These are phyloP conservation scores for Paraphaeosphaeria sporulosa DNA, from an alignment of 2,329 filamentous ascomycete genomes.

Conservation along the genomic window DNA sequence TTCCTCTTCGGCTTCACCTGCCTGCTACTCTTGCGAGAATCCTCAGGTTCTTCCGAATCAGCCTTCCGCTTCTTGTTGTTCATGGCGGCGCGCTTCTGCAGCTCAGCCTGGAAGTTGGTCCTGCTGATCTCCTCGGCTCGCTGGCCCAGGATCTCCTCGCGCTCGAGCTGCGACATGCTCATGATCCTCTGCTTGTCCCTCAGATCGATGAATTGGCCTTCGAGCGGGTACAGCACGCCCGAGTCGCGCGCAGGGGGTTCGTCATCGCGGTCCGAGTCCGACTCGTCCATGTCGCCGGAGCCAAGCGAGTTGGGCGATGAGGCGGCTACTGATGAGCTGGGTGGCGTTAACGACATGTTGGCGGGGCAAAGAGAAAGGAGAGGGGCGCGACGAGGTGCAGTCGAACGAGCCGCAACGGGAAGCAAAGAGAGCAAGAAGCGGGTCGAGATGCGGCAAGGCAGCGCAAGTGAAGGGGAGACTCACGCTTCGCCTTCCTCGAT, in stretches of 20 bases:
- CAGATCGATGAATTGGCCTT: slow-evolving; percentile 76
- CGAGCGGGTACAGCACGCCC: slow-evolving; percentile 79
- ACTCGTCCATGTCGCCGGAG: slow-evolving; percentile 89
- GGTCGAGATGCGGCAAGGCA: slow-evolving; percentile 13
- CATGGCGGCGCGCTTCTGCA: slow-evolving; percentile 77
- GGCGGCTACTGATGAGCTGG: slow-evolving; percentile 70
- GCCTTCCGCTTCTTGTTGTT: slow-evolving; percentile 75
- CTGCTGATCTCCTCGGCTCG: slow-evolving; percentile 83
- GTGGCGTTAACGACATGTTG: slow-evolving; percentile 38
- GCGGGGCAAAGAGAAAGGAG: slow-evolving; percentile 14
- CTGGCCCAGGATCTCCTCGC: slow-evolving; percentile 88
- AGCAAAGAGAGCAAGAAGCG: slow-evolving; percentile 10
- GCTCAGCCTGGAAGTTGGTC: slow-evolving; percentile 80
- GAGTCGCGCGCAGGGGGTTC: slow-evolving; percentile 61
- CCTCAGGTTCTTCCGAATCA: slow-evolving; percentile 78
- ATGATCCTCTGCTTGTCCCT: slow-evolving; percentile 71
- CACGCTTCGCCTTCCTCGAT: slow-evolving; percentile 85
- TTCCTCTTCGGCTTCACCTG: slow-evolving; percentile 64
- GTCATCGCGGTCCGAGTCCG: slow-evolving; percentile 61
- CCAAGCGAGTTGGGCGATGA: slow-evolving; percentile 76
- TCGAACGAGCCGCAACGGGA: slow-evolving; percentile 1
- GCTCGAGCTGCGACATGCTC: slow-evolving; percentile 86
- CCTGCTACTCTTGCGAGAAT: slow-evolving; percentile 71
- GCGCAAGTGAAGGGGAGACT: slow-evolving; percentile 53
- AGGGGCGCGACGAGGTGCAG: slow-evolving; percentile 16